Conservation (phyloP, 2,329 filamentous ascomycete genomes). For the Macroventuria anomochaeta region DNA sequence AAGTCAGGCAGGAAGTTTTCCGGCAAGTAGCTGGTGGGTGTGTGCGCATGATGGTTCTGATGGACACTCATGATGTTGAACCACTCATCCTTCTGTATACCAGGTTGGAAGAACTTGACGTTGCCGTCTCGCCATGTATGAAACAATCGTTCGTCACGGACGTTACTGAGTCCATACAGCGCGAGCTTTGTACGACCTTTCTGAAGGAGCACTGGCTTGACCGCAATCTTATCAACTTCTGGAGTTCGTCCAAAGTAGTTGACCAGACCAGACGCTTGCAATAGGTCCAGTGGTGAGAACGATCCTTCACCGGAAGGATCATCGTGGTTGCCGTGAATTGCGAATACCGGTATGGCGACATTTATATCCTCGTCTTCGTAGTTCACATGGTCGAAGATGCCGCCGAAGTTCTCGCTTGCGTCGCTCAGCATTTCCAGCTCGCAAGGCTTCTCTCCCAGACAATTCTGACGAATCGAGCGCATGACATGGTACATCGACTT, state of each 20-base stretch:
- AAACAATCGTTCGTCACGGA: constrained; percentile 92
- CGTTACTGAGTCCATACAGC: constrained; percentile 92
- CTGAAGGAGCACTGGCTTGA: constrained; percentile 90
- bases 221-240: constrained; percentile 89
- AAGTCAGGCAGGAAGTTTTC: constrained; percentile 93
- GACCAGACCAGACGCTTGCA: constrained; percentile 88
- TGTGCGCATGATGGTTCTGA: constrained; percentile 94
- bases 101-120: constrained; percentile 90
- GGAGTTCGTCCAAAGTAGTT: constrained; percentile 96
- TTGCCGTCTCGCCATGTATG: constrained; percentile 91
- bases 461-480: constrained; percentile 90
- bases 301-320: constrained; percentile 97
- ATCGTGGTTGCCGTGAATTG: constrained; percentile 98
- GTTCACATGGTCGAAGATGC: constrained; percentile 90
- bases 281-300: constrained; percentile 85
- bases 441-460: constrained; percentile 92
- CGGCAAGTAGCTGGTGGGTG: constrained; percentile 89
- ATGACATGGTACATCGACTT: constrained; percentile 98
- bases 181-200: constrained; percentile 93
- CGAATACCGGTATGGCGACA: constrained; percentile 94
- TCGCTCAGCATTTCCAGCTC: constrained; percentile 95
- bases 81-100: constrained; percentile 82
- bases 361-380: constrained; percentile 98
- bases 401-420: constrained; percentile 86
- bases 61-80: constrained; percentile 96